These are phyloP conservation scores for Plasmopara muralis DNA, from an alignment of 352 stramenopile genomes.

Conservation along the genomic window DNA sequence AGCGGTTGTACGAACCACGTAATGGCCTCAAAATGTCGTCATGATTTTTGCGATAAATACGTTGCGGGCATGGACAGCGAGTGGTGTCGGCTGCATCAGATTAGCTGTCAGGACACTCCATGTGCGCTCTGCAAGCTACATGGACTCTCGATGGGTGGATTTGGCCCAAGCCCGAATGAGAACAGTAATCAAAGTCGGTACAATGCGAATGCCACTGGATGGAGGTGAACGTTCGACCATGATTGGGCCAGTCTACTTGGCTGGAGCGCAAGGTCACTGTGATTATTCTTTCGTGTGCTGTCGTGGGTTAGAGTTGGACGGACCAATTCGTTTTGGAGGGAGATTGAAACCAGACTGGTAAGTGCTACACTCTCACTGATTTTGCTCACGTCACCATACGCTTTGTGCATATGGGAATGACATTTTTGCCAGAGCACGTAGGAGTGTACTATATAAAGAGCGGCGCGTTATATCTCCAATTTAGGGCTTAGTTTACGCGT, in stretches of 20 bases:
- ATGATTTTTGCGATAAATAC: slow-evolving; percentile 64
- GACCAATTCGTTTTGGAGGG: neutral
- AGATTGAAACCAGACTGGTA: neutral
- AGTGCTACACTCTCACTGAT: neutral
- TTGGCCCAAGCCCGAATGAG: slow-evolving; percentile 13
- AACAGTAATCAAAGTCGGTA: slow-evolving; percentile 23
- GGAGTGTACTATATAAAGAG: too few relatives aligned
- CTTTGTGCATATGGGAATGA: too few relatives aligned
- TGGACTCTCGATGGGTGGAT: slow-evolving; percentile 10
- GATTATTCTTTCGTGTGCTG: neutral
- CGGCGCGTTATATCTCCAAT: too few relatives aligned
- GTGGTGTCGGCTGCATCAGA: slow-evolving; percentile 45
- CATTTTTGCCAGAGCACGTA: too few relatives aligned
- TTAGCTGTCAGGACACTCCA: slow-evolving; percentile 39
- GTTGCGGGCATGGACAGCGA: slow-evolving; percentile 24
- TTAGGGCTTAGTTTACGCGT: too few relatives aligned
- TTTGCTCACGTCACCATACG: neutral
- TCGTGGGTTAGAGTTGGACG: neutral
- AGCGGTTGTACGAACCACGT: slow-evolving; percentile 45
- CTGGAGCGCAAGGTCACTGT: slow-evolving; percentile 3
- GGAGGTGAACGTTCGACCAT: neutral
- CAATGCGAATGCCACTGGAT: slow-evolving; percentile 5
- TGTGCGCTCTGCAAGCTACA: slow-evolving; percentile 51
- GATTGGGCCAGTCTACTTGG: slow-evolving; percentile 2
- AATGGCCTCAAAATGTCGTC: slow-evolving; percentile 39